Percentiles rank a stretch among this genome's conserved stretches.
Conservation (phyloP, 305 asterid genomes). For the Fraxinus velutina region DNA sequence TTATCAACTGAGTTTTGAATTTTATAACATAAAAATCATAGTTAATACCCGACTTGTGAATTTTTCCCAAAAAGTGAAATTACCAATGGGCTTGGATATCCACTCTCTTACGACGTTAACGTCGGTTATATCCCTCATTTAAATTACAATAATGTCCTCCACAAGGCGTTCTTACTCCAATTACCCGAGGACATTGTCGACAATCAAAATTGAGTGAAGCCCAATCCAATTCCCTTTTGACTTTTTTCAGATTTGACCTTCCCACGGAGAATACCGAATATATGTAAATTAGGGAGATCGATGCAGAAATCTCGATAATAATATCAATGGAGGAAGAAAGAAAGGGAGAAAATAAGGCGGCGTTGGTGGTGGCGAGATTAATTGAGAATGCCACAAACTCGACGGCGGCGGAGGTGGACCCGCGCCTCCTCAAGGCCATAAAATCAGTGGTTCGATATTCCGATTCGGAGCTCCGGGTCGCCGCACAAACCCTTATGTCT, state of each 20-base stretch:
- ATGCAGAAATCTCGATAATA: not conserved
- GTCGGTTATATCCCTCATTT: not conserved
- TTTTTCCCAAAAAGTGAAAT: not conserved
- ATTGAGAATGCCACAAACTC: constrained; percentile 69
- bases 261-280: not conserved
- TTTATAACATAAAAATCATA: too few species aligned
- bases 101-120: not conserved
- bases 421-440: constrained; percentile 77
- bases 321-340: constrained; percentile 39
- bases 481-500: constrained; percentile 70
- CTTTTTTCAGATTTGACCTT: not conserved
- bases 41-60: too few species aligned
- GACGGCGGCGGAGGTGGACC: constrained; percentile 70
- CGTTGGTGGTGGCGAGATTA: constrained; percentile 41
- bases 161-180: not conserved
- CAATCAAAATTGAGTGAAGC: constrained; percentile 11
- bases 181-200: not conserved
- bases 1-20: too few species aligned
- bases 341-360: constrained; percentile 19
- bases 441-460: constrained; percentile 68
- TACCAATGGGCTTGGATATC: not conserved
- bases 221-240: not conserved
- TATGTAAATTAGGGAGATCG: not conserved
- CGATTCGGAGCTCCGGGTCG: constrained; percentile 72
- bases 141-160: not conserved